These are phyloP conservation scores for Leccinum olivaceopallidum DNA, from an alignment of 768 basidiomycete genomes.

Conservation along the genomic window DNA sequence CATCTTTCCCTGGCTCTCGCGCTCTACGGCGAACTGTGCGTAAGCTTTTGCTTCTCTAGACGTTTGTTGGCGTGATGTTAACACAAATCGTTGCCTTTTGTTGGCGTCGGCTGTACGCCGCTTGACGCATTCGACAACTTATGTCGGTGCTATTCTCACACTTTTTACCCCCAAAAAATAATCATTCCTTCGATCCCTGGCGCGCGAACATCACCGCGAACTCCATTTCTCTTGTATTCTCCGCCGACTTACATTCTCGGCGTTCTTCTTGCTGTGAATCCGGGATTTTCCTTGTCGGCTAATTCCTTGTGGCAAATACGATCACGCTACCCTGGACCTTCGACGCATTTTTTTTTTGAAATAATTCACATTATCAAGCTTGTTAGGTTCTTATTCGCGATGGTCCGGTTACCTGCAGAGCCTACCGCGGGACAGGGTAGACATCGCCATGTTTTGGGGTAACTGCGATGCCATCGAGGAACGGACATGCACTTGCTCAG, in stretches of 20 bases:
- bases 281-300: conserved; percentile 26
- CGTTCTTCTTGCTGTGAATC: conserved; percentile 20
- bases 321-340: conserved; percentile 9
- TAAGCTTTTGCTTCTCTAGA: conserved; percentile 10
- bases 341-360: conserved; percentile 6
- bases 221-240: conserved; percentile 18
- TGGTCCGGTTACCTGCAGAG: conserved; percentile 72
- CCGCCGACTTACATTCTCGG: conserved; percentile 11
- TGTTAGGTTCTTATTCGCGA: conserved; percentile 47
- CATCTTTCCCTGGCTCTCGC: conserved; percentile 63
- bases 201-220: conserved; percentile 24
- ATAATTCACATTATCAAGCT: conserved; percentile 36
- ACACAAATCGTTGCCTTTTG: conserved; percentile 3
- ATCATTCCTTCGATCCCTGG: conserved; percentile 12
- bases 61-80: conserved; percentile 8
- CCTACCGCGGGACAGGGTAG: conserved; percentile 51
- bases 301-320: conserved; percentile 11
- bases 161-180: conserved; percentile 19
- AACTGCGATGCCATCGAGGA: conserved; percentile 23
- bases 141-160: conserved; percentile 15
- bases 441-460: conserved; percentile 66
- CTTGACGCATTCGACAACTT: conserved; percentile 7
- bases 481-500: conserved; percentile 17
- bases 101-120: conserved; percentile 17
- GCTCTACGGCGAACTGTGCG: conserved; percentile 66